Percentiles rank a stretch among this genome's conserved stretches.
Evolutionary conservation across 306 rosid genomes (phyloP).

Genomic region (Trichosanthes truncata): DNA sequence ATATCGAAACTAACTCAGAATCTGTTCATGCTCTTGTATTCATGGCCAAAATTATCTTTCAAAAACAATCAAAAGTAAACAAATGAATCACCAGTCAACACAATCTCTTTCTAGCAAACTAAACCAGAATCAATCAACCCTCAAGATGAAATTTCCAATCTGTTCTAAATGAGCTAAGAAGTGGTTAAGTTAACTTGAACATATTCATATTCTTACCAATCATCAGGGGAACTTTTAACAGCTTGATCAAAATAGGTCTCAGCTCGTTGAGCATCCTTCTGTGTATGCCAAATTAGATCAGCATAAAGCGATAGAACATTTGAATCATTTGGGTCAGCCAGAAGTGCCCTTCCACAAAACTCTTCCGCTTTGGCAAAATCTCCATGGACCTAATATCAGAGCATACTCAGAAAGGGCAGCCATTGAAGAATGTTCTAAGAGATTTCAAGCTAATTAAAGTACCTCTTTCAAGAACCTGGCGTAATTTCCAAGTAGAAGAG

Average conservation of each 20-base stretch:
- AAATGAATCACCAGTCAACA: background rate
- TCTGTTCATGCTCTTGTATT: background rate
- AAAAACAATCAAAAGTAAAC: background rate
- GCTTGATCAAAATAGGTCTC: conserved; percentile 67
- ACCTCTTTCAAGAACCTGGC: conserved; percentile 88
- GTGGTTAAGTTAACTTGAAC: too few relatives aligned
- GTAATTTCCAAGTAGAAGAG: conserved; percentile 73
- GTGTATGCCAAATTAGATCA: conserved; percentile 52
- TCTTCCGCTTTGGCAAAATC: conserved; percentile 60
- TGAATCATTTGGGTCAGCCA: conserved; percentile 56
- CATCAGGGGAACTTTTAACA: conserved; percentile 45
- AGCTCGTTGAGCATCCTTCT: conserved; percentile 55
- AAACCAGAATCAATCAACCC: background rate
- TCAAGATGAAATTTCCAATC: background rate
- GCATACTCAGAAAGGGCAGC: background rate
- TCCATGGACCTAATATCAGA: conserved; percentile 40
- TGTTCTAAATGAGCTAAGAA: background rate
- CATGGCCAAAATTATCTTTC: background rate
- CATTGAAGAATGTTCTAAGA: background rate
- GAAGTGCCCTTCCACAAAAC: conserved; percentile 61
- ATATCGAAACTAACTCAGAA: background rate
- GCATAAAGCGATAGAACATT: conserved; percentile 44
- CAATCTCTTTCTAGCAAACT: background rate
- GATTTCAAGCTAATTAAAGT: background rate
- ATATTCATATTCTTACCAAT: conserved; percentile 32